These are phyloP conservation scores for Suillus subluteus DNA, from an alignment of 768 basidiomycete genomes.

Conservation along the genomic window DNA sequence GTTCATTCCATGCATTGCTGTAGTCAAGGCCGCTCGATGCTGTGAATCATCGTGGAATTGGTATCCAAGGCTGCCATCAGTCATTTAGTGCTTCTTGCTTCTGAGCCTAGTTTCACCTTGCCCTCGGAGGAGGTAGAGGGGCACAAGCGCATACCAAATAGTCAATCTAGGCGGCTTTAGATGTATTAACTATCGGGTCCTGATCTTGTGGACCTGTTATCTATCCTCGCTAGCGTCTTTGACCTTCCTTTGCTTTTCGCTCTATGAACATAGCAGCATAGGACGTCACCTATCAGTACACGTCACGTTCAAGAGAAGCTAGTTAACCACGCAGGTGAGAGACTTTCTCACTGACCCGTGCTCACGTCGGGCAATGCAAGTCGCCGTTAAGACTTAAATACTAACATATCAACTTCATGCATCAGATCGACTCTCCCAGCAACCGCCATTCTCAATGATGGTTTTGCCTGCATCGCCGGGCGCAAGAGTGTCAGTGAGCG, in stretches of 20 bases:
- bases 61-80: constrained; percentile 17
- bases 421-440: not conserved
- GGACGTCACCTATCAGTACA: not conserved
- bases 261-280: not conserved
- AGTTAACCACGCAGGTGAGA: not conserved
- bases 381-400: not conserved
- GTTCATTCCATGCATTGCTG: not conserved
- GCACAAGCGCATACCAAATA: not conserved
- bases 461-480: not conserved
- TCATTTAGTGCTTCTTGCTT: not conserved
- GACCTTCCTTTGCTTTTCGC: not conserved
- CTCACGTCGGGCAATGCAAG: no score
- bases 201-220: not conserved
- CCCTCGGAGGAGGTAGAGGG: not conserved
- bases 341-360: not conserved
- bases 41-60: not conserved
- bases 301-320: not conserved
- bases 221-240: not conserved
- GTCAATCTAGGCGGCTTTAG: not conserved
- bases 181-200: not conserved
- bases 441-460: not conserved
- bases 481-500: not conserved
- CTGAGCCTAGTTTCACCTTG: not conserved
- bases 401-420: not conserved
- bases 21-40: not conserved